Evolutionary conservation across 1,139 yeast species (phyloP), one percentile per base, ranked within the genome.

Genomic region (Eremothecium gossypii): DNA sequence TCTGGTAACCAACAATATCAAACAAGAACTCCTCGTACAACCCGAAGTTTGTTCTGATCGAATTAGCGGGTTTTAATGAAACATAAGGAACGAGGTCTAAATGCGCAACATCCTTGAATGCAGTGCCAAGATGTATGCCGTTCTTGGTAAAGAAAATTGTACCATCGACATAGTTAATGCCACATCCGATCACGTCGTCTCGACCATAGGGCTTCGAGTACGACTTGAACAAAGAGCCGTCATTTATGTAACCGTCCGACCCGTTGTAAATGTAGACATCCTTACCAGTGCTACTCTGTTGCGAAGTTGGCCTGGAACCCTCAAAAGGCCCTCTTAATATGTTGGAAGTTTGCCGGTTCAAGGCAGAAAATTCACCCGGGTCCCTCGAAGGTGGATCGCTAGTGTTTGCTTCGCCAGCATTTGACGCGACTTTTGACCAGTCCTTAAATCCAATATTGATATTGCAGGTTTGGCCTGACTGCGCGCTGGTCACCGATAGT

Each of bases 171-270:
- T 76, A 83, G 63, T 87, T 83, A 26, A 86, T 70, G 2, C 96
- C 96, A 60, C 93, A 82, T 0, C 97, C 97, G 49, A 89, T 70
- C 1, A 74, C 69, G 60, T 87, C 96, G 17, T 71, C 71, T 23
- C 64, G 58, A 0, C 78, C 74, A 57, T 70, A 78, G 35, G 66
- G 65, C 27, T 74, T 70, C 1, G 73, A 73, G 44, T 63, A 71
- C 12, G 60, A 60, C 46, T 66, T 62, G 40, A 52, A 47, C 36
- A 57, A 52, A 3, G 58, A 46, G 29, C 70, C 65, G 23, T 71
- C 68, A 38, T 66, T 60, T n/a, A 71, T 65, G 12, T 66, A 62
- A 0, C 83, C 84, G 48, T 74, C 78, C 47, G 67, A 72, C 4
- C 82, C 78, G 52, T 73, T 77, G 50, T 73, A 76, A 1, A 79